Conservation (phyloP, 139 green algal genomes). For the Yamagishiella unicocca region DNA sequence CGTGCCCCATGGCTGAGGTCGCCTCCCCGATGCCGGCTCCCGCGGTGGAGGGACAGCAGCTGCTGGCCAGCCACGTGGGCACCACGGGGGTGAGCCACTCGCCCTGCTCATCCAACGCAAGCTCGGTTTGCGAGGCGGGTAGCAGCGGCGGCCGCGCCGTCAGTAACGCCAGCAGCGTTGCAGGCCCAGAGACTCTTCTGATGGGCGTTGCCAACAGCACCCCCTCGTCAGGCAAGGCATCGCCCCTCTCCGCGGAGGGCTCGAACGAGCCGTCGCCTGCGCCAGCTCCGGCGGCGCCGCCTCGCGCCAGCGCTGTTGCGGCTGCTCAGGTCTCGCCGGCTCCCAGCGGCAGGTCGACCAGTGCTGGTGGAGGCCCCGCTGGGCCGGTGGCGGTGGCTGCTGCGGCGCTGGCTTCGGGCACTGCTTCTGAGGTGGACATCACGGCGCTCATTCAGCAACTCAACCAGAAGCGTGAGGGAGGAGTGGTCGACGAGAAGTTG, state of each 20-base stretch:
- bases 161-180: conserved; percentile 22
- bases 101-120: conserved; percentile 14
- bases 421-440: conserved; percentile 53
- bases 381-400: conserved; percentile 10
- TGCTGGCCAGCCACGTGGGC: neutral
- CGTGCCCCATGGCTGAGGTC: neutral
- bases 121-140: conserved; percentile 34
- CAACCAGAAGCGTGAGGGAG: conserved; percentile 55
- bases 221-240: conserved; percentile 22
- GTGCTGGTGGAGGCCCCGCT: neutral
- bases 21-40: neutral
- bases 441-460: conserved; percentile 56
- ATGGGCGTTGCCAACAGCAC: neutral
- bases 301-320: neutral
- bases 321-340: neutral
- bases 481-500: conserved; percentile 65
- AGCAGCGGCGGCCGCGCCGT: conserved; percentile 13
- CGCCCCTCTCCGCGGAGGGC: conserved; percentile 51
- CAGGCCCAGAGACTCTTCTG: neutral
- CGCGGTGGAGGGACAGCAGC: neutral
- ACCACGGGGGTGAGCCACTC: neutral
- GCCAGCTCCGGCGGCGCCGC: neutral
- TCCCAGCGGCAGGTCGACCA: neutral
- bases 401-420: neutral
- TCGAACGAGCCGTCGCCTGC: conserved; percentile 31